Base-by-base conservation (phyloP, 78 protist genomes). In the Bodo saltans region DNA sequence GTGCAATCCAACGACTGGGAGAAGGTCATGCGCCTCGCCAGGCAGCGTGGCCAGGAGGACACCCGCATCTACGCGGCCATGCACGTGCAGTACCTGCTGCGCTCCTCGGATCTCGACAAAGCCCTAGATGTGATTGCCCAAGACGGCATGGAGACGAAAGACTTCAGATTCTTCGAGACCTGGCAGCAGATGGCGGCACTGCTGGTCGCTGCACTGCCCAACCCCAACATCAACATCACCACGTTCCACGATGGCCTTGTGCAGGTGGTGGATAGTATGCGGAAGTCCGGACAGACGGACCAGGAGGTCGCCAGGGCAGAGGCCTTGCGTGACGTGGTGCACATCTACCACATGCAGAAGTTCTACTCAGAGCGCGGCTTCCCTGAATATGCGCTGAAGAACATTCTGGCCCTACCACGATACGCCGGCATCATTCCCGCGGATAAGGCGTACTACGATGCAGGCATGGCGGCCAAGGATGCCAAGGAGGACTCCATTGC, bases 401-500 rank as follows among this genome's bases (percentile, higher is more conserved):
- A 3, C 30, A 72, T 42, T n/a, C 41, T 84, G 34, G 30, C 88
- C 27, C 70, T 88, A 8, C 60, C 84, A 25, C 85, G 91, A 23
- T 88, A 82, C 72, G 37, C 70, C 26, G 85, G 41, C 28, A 30
- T n/a, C 29, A 38, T 91, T 26, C 96, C 96, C 8, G 91, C 91
- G 39, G 96, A 93, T 71, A 67, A 53, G 72, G 88, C 87, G 21
- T 93, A 88, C 82, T 90, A 84, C 84, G 93, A 90, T 72, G 96
- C 96, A 28, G 93, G 93, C 30, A 33, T 29, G 68, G 89, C 87
- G 4, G 82, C 79, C 71, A 26, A 42, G 60, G 85, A 21, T 0
- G 38, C 0, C 26, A 72, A 72, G n/a, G 28, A n/a, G 75, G n/a
- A 28, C 42, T 71, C 37, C 72, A 72, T 41, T 28, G 89, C 96